Evolutionary conservation across 371 early-diverging fungal genomes (phyloP).

Genomic region (Mortierella sp.): DNA sequence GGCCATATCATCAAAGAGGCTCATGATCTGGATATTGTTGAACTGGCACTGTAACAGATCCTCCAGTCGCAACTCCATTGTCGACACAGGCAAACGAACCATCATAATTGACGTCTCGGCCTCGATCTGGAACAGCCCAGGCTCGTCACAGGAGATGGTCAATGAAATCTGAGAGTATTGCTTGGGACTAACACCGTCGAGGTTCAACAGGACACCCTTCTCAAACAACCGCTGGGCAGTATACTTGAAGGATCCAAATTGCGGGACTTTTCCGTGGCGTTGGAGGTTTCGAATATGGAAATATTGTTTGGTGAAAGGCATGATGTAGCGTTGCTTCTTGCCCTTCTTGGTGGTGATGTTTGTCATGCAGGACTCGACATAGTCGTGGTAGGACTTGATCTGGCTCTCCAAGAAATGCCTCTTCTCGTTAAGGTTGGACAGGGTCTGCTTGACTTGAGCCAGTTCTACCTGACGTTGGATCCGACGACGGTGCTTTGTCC

Average conservation of each 20-base stretch:
- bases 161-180: conserved; percentile 92
- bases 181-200: conserved; percentile 84
- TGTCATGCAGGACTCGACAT: conserved; percentile 90
- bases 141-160: conserved; percentile 92
- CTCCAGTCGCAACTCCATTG: conserved; percentile 90
- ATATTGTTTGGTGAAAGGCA: conserved; percentile 94
- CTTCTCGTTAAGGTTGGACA: conserved; percentile 87
- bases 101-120: conserved; percentile 85
- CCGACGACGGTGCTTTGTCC: conserved; percentile 92
- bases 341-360: conserved; percentile 88
- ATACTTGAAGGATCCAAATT: conserved; percentile 98
- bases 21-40: conserved; percentile 90
- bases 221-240: conserved; percentile 92
- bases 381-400: conserved; percentile 89
- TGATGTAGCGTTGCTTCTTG: conserved; percentile 77
- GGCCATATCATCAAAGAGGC: conserved; percentile 90
- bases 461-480: conserved; percentile 82
- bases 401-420: conserved; percentile 85
- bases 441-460: conserved; percentile 79
- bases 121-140: conserved; percentile 87
- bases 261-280: conserved; percentile 89
- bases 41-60: conserved; percentile 95
- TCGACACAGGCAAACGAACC: conserved; percentile 80
- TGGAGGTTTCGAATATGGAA: conserved; percentile 91
- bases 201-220: conserved; percentile 91